Evolutionary conservation across 306 rosid genomes (phyloP), one percentile per base, ranked within the genome.

Genomic region (Rubus idaeus): DNA sequence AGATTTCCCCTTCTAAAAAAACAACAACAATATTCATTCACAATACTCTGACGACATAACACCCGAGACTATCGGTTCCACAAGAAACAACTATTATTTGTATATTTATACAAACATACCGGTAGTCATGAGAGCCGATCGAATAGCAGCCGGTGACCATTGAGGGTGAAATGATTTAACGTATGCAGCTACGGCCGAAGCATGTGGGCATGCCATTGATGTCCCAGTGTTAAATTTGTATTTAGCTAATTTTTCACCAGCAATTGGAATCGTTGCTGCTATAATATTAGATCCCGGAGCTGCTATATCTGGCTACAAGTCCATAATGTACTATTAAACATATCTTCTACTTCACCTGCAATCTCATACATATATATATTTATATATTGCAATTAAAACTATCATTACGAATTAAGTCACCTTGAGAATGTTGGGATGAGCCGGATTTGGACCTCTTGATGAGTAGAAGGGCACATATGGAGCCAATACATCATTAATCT

Each of bases 201-300:
- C 86, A 82, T 89, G 93, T 37, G 87, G 93, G 20, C 89, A 87
- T 0, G 93, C 79, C 93, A 89, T 85, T 70, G 93, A 89, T 46
- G 91, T 83, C 17, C 89, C 89, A 0, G 84, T 8, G 1, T 18
- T 10, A 0, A 10, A 10, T 12, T 50, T 12, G 55, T 3, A 50
- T 50, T 5, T 1, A 50, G 18, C 55, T 50, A 6, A 5, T 1
- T 10, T 5, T 6, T 8, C 47, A 44, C 47, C 47, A 44, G 9
- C 0, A 0, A 50, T 0, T 9, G 79, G 79, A 45, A 88, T 18
- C 81, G 78, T 87, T 37, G 88, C 88, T 4, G 93, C 90, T 35
- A 87, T n/a, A 77, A 89, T 82, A 5, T 75, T 9, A n/a, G 74
- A 63, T 49, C 90, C 90, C 0, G 87, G 88, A 2, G 90, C 90